These are phyloP conservation scores for Kwoniella bestiolae DNA, from an alignment of 768 basidiomycete species.

Conservation along the genomic window DNA sequence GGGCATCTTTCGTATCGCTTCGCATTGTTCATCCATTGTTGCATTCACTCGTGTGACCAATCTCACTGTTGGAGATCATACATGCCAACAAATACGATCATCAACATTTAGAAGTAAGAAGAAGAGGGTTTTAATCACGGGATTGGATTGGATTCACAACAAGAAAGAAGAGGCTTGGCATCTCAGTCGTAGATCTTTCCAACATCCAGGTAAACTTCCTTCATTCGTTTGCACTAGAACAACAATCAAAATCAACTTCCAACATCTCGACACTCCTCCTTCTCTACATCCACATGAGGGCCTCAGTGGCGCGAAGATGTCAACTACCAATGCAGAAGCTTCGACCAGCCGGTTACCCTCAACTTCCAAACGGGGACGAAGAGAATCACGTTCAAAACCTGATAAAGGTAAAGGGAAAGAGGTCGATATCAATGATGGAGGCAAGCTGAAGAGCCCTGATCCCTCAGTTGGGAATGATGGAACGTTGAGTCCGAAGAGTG, in stretches of 20 bases:
- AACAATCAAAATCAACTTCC: not conserved
- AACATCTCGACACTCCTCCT: too few species aligned
- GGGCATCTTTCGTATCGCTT: not conserved
- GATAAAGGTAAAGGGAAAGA: constrained; percentile 7
- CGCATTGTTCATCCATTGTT: too few species aligned
- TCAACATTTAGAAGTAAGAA: not conserved
- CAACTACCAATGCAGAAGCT: constrained; percentile 8
- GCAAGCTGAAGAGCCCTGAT: not conserved
- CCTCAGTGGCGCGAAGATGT: constrained; percentile 14
- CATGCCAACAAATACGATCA: too few species aligned
- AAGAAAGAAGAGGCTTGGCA: not conserved
- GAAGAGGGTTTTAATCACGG: too few species aligned
- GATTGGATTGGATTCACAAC: too few species aligned
- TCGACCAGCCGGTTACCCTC: constrained; percentile 11
- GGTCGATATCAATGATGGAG: not conserved
- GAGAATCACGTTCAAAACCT: not conserved
- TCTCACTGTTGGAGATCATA: too few species aligned
- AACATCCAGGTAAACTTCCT: too few species aligned
- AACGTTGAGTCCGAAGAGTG: constrained; percentile 1
- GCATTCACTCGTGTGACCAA: not conserved
- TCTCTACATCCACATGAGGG: too few species aligned
- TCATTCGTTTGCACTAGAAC: not conserved
- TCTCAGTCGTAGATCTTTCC: not conserved
- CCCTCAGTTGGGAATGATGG: not conserved
- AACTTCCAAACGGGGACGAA: constrained; percentile 7